These are phyloP conservation scores for Phylloporus sp. DNA, from an alignment of 768 basidiomycete species.

Conservation along the genomic window DNA sequence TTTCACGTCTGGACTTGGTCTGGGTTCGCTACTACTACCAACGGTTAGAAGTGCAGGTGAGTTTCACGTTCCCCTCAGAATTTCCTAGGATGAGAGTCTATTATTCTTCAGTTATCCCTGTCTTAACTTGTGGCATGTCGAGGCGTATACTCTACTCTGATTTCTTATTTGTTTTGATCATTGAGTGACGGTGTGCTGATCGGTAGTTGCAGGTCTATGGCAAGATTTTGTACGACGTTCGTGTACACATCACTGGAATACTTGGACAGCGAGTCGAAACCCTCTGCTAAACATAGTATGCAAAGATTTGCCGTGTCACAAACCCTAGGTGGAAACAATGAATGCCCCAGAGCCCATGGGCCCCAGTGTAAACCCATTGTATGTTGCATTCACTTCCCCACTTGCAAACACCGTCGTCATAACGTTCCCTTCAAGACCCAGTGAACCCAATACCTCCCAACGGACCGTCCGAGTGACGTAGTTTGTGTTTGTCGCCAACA, in stretches of 20 bases:
- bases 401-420: conserved; percentile 9
- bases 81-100: conserved; percentile 17
- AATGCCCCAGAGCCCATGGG: conserved; percentile 25
- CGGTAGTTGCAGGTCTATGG: too few species aligned
- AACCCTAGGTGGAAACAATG: neutral
- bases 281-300: too few species aligned
- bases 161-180: neutral
- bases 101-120: conserved; percentile 29
- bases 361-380: conserved; percentile 19
- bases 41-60: too few species aligned
- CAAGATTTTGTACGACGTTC: too few species aligned
- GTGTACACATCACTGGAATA: too few species aligned
- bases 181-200: neutral
- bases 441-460: conserved; percentile 30
- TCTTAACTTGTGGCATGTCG: conserved; percentile 26
- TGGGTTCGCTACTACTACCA: too few species aligned
- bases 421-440: conserved; percentile 18
- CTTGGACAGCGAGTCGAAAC: neutral
- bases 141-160: conserved; percentile 6
- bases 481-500: conserved; percentile 51
- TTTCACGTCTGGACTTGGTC: too few species aligned
- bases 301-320: too few species aligned
- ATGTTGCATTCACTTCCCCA: too few species aligned
- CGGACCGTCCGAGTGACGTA: conserved; percentile 34
- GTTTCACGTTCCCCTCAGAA: too few species aligned